phyloP scores from a whole-genome alignment of 2,329 filamentous ascomycete genomes.

The Pseudocercospora ulei region DNA sequence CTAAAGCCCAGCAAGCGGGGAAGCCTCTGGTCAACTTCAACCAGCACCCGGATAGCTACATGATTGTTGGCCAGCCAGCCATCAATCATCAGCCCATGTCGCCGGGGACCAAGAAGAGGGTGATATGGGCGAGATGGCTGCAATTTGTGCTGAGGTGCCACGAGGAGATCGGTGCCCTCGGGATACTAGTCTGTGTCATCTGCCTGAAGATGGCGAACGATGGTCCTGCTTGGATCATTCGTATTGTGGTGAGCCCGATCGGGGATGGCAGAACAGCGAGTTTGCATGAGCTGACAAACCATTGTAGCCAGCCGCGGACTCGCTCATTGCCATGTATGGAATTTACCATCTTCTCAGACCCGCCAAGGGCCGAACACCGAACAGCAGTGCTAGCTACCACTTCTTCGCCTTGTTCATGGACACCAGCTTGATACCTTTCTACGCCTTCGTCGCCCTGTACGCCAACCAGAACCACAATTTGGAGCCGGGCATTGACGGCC shows the following conservation, averaged over 20 bases:
- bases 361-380: conserved; percentile 61
- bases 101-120: conserved; percentile 56
- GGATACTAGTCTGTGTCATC: conserved; percentile 65
- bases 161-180: conserved; percentile 59
- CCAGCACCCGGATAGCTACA: conserved; percentile 68
- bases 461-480: conserved; percentile 45
- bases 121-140: conserved; percentile 58
- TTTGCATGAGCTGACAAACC: conserved; percentile 53
- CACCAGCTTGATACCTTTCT: conserved; percentile 54
- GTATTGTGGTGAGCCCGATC: conserved; percentile 26
- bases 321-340: conserved; percentile 61
- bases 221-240: conserved; percentile 25
- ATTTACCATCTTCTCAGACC: conserved; percentile 69
- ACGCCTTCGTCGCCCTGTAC: conserved; percentile 50
- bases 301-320: conserved; percentile 61
- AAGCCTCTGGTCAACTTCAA: conserved; percentile 77
- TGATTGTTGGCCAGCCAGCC: conserved; percentile 54
- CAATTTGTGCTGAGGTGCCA: conserved; percentile 61
- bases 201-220: conserved; percentile 52
- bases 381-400: conserved; percentile 79
- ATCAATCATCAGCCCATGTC: conserved; percentile 57
- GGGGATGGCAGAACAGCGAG: conserved; percentile 59
- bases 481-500: conserved; percentile 39
- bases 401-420: conserved; percentile 71
- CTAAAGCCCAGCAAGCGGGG: conserved; percentile 58